Base-by-base conservation (phyloP, 2,329 filamentous ascomycete genomes). In the Pestalotiopsis sp. region DNA sequence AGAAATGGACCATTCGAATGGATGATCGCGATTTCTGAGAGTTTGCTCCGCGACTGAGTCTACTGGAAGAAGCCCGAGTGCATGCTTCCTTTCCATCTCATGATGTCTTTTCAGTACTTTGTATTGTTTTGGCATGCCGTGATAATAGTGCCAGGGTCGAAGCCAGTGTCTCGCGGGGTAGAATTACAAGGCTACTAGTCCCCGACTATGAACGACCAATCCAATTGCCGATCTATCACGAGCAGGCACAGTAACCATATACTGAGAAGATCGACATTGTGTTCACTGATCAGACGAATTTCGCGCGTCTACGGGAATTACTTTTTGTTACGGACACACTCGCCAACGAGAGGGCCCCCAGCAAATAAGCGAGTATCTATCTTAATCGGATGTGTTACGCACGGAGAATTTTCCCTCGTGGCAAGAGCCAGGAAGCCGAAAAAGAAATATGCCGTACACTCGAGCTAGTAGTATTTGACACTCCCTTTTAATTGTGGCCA, bases 341-440 rank as follows among this genome's bases (percentile, higher is more conserved):
- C 23, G n/a, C 11, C n/a, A 36, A 36, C 31, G 31, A 36, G 31
- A n/a, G 17, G 20, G 45, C 17, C 45, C 45, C 45, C 45, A 52
- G 45, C 45, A 52, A 59, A 59, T 59, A 36, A 59, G 57, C 57
- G 57, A 36, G 57, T 23, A 36, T 23, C 57, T 36, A 59, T n/a
- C 11, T 27, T 59, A n/a, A 58, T 58, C n/a, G 41, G 41, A 45
- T 45, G 13, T 45, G 23, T 36, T 36, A 36, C 27, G 57, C 57
- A 59, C 59, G 31, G 59, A 62, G 59, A 39, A 20, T 62, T 62
- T 62, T 39, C 31, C 45, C 59, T 62, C 31, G 27, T 39, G 31
- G 59, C 31, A 62, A 36, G 27, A 39, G 59, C 59, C 31, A 20
- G 59, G 59, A 38, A 39, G 14, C 27, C n/a, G 11, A 14, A 36